These are phyloP conservation scores for Euphorbia celastroides DNA, from an alignment of 441 rosid genomes.

Conservation along the genomic window DNA sequence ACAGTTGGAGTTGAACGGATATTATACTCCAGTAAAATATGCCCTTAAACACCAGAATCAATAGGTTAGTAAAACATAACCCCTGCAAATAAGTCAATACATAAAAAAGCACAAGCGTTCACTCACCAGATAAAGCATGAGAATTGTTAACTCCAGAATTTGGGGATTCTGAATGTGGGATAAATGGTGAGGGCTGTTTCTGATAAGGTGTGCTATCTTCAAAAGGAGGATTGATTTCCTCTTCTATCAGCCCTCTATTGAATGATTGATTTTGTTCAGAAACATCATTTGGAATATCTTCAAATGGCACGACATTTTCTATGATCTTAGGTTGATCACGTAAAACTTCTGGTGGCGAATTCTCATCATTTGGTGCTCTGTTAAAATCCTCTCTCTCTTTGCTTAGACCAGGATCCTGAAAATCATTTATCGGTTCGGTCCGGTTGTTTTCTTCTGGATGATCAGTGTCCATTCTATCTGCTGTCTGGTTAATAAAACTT, in stretches of 20 bases:
- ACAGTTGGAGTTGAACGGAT: slow-evolving; percentile 54
- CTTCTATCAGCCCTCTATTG: slow-evolving; percentile 31
- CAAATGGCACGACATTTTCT: slow-evolving; percentile 19
- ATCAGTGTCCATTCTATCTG: not conserved
- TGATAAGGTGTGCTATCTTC: slow-evolving; percentile 38
- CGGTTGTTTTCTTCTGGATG: slow-evolving; percentile 17
- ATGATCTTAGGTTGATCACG: slow-evolving; percentile 41
- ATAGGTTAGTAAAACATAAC: not conserved
- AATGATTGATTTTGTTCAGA: slow-evolving; percentile 20
- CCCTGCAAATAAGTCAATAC: slow-evolving; percentile 10
- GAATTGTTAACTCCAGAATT: slow-evolving; percentile 19
- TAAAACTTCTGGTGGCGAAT: slow-evolving; percentile 47
- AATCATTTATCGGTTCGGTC: slow-evolving; percentile 7
- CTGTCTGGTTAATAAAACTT: slow-evolving; percentile 15
- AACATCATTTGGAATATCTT: slow-evolving; percentile 21
- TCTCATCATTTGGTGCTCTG: slow-evolving; percentile 14
- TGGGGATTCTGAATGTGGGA: slow-evolving; percentile 40
- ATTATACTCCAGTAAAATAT: slow-evolving; percentile 45
- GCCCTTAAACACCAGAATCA: slow-evolving; percentile 31
- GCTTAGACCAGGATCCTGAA: slow-evolving; percentile 17
- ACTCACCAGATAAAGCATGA: slow-evolving; percentile 40
- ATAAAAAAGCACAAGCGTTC: slow-evolving; percentile 26
- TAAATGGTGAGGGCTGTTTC: slow-evolving; percentile 29
- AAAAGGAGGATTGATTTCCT: slow-evolving; percentile 34
- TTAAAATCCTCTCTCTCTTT: slow-evolving; percentile 16